Base-by-base conservation (phyloP, 2,329 filamentous ascomycete species). In the Phoma sp. region DNA sequence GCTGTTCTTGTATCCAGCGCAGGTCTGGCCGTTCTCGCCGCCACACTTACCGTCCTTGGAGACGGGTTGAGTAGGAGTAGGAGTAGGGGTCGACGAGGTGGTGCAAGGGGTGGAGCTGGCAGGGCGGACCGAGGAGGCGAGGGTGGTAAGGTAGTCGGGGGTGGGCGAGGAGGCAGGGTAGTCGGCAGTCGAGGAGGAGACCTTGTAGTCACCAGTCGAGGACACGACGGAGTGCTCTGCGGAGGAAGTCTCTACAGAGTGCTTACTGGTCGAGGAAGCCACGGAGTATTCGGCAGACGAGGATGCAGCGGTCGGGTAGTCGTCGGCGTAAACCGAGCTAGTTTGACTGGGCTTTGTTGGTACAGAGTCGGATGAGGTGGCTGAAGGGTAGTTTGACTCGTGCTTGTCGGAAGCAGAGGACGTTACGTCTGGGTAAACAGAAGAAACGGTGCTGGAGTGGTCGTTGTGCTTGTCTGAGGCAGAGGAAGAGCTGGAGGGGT, bases 1-100 rank as follows among this genome's bases (percentile, higher is more conserved):
- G 22, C 45, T 37, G 17, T 57, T 60, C 56, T 62, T 65, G 53
- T 69, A 70, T 17, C 68, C 68, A 32, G 48, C 58, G 46, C 69
- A 71, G 2, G 68, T 70, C 54, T 63, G 63, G 21, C 62, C 62
- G 31, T 66, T 68, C 15, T 38, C 31, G 17, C 51, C 29, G 21
- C 69, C 69, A 40, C 71, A 73, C 33, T 59, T 65, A 31, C 70
- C 70, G 43, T 71, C 59, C 17, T 48, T 59, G 50, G 60, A 65
- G 24, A 68, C 57, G 12, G 51, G 56, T 29, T 57, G 46, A 19
- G 58, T 60, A 4, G 67, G 58, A 0, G 60, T 55, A 13, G 68
- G 52, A 9, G 61, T 55, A 33, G 52, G 36, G n/a, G 36, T 46
- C 37, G 46, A 51, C 32, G 37, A 47, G 31, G 46, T 43, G 25